A percentile compares a stretch with the other conserved stretches of the same genome.
These are phyloP conservation scores for Dichomitus squalens DNA, from an alignment of 1,284 basidiomycete species.

Conservation along the genomic window DNA sequence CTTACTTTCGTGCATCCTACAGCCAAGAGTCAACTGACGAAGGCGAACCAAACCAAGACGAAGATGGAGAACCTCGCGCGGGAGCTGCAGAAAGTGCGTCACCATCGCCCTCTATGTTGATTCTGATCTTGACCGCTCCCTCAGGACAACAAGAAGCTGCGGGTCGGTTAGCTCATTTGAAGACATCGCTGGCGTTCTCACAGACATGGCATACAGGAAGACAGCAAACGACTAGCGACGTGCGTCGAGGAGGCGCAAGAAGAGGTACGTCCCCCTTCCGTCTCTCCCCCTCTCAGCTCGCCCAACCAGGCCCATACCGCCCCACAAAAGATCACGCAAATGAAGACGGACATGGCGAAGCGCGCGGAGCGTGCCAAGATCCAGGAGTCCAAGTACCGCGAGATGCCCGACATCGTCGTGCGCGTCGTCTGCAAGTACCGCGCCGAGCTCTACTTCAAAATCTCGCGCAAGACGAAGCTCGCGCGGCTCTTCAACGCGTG, in stretches of 20 bases:
- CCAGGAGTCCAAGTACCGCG: slow-evolving; percentile 75
- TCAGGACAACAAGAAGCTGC: slow-evolving; percentile 82
- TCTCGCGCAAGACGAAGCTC: slow-evolving; percentile 83
- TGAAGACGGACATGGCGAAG: slow-evolving; percentile 77
- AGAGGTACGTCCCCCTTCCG: slow-evolving; percentile 51
- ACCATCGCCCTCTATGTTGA: slow-evolving; percentile 7
- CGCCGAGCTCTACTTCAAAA: slow-evolving; percentile 86
- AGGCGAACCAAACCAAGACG: slow-evolving; percentile 83
- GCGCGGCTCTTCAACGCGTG: slow-evolving; percentile 80
- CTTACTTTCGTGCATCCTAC: slow-evolving; percentile 6
- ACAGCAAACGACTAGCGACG: slow-evolving; percentile 74
- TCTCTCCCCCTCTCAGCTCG: not conserved
- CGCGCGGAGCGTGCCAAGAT: slow-evolving; percentile 73
- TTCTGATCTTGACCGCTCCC: slow-evolving; percentile 20
- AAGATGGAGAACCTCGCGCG: slow-evolving; percentile 86
- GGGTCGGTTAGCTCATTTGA: slow-evolving; percentile 49
- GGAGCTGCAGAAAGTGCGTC: slow-evolving; percentile 77
- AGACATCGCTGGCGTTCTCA: slow-evolving; percentile 11
- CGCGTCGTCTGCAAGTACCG: slow-evolving; percentile 85
- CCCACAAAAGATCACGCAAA: slow-evolving; percentile 60
- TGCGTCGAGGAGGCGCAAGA: slow-evolving; percentile 82
- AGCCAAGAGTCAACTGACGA: slow-evolving; percentile 83
- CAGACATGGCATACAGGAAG: slow-evolving; percentile 54
- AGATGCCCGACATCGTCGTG: slow-evolving; percentile 81
- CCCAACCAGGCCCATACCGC: not conserved